A percentile compares a stretch with the other conserved stretches of the same genome.
phyloP scores from a whole-genome alignment of 768 basidiomycete species.

The Lactarius akahatsu region DNA sequence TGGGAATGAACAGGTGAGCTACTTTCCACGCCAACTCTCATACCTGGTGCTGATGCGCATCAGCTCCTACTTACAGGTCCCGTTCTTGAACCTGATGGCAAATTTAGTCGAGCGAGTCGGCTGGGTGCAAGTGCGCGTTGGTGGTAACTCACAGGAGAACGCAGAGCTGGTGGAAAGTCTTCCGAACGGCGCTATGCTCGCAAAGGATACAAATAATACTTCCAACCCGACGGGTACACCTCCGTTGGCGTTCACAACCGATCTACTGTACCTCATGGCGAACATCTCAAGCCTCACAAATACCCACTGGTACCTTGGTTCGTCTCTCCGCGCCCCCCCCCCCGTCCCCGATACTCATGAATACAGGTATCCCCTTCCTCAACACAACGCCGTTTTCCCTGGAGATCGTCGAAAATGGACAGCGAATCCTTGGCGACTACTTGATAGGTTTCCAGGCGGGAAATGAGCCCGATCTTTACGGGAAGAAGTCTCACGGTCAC shows the following conservation, averaged over 20 bases:
- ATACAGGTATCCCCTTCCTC: slow-evolving; percentile 60
- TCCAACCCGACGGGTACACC: slow-evolving; percentile 64
- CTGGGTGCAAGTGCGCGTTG: slow-evolving; percentile 60
- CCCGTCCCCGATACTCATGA: not conserved
- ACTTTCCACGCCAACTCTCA: not conserved
- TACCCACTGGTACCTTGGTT: slow-evolving; percentile 64
- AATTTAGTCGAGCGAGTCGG: slow-evolving; percentile 67
- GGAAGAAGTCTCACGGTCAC: slow-evolving; percentile 24
- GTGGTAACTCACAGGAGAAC: slow-evolving; percentile 79
- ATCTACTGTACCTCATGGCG: slow-evolving; percentile 63
- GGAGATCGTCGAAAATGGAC: slow-evolving; percentile 54
- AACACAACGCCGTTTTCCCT: slow-evolving; percentile 53
- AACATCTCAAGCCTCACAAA: slow-evolving; percentile 59
- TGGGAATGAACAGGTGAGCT: slow-evolving; percentile 45
- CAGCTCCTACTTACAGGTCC: slow-evolving; percentile 53
- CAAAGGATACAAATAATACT: slow-evolving; percentile 44
- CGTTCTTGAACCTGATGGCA: slow-evolving; percentile 76
- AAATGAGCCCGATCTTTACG: slow-evolving; percentile 80
- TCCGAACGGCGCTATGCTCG: slow-evolving; percentile 47
- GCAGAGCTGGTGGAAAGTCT: slow-evolving; percentile 51
- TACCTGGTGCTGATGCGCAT: no score
- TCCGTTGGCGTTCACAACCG: slow-evolving; percentile 59
- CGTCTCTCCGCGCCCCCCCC: not conserved
- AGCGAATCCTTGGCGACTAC: slow-evolving; percentile 60
- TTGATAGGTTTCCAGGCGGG: slow-evolving; percentile 67